Evolutionary conservation across 176 grass and related monocot genomes (phyloP), one percentile per base, ranked within the genome.

Genomic region (Eragrostis nindensis): DNA sequence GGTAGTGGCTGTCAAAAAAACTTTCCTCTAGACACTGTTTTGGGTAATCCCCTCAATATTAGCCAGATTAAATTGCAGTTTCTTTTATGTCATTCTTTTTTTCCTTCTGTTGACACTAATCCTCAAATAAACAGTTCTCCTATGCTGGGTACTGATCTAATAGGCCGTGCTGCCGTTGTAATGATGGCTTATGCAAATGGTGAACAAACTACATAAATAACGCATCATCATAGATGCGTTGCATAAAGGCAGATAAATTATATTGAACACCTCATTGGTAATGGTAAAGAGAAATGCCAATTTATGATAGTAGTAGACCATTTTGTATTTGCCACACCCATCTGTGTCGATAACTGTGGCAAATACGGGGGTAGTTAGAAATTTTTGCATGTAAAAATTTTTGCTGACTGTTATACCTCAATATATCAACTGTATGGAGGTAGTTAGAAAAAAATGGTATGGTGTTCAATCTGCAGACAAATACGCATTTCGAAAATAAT

Each of bases 11-110:
- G 68, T 39, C 25, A 26, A 59, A 78, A 72, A 0, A 27, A 49
- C 14, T 74, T 74, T 0, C 61, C 80, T 68, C 3, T 44, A 11
- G n/a, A 74, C 11, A 36, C 0, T 25, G 42, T 10, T 52, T 61
- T 88, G 18, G 86, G 86, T 88, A 88, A 45, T 0, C 41, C 75
- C 6, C 16, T 39, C 3, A 24, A 43, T 59, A 26, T 12, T 39
- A 47, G n/a, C 11, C 66, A 59, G 29, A 18, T 29, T 21, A 83
- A 5, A 78, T 48, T 48, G 27, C 1, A 40, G 48, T 38, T 62
- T 1, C 18, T 8, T 22, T 70, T 49, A 14, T 78, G 8, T 9
- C 0, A 24, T 27, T 18, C 11, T 39, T 56, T 9, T 56, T 27
- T 39, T n/a, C n/a, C n/a, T 56, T 9, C 45, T 75, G 27, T 19